Conservation (phyloP, 1,284 basidiomycete genomes). For the Trichosporon inkin region DNA sequence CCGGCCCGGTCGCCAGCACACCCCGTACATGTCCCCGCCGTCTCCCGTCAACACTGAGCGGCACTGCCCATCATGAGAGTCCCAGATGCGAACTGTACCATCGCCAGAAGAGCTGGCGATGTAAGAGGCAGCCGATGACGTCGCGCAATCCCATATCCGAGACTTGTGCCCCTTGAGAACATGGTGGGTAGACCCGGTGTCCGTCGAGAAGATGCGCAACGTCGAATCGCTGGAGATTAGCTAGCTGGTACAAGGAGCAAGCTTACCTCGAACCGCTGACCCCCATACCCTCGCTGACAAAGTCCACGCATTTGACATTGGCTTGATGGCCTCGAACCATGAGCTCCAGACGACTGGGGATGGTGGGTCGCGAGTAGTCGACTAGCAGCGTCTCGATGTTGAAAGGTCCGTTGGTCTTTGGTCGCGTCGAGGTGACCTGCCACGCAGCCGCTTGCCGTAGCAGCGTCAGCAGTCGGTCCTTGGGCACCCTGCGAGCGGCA, state of each 20-base stretch:
- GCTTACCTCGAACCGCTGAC: conserved; percentile 52
- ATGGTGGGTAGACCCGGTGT: conserved; percentile 26
- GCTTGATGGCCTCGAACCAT: conserved; percentile 48
- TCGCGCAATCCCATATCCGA: conserved; percentile 52
- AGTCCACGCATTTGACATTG: conserved; percentile 53
- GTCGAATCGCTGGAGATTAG: conserved; percentile 39
- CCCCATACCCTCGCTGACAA: conserved; percentile 48
- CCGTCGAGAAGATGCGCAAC: conserved; percentile 39
- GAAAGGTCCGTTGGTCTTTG: conserved; percentile 17
- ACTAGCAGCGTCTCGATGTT: conserved; percentile 35
- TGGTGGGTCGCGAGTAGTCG: conserved; percentile 39
- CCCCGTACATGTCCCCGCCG: conserved; percentile 53
- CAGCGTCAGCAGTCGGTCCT: conserved; percentile 49
- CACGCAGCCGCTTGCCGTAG: conserved; percentile 53
- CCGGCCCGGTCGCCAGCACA: conserved; percentile 49
- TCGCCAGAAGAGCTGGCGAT: conserved; percentile 52
- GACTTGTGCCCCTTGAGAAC: conserved; percentile 49
- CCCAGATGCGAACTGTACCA: conserved; percentile 53
- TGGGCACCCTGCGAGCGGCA: conserved; percentile 38
- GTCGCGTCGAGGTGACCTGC: conserved; percentile 44
- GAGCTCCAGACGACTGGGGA: conserved; percentile 33
- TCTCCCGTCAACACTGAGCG: conserved; percentile 34
- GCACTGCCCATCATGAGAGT: conserved; percentile 28
- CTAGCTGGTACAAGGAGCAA: not conserved
- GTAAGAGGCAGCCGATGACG: conserved; percentile 24